Percentiles rank a stretch among this genome's conserved stretches.
phyloP scores from a whole-genome alignment of 2,329 filamentous ascomycete species.

The Akanthomyces dipterigenus region DNA sequence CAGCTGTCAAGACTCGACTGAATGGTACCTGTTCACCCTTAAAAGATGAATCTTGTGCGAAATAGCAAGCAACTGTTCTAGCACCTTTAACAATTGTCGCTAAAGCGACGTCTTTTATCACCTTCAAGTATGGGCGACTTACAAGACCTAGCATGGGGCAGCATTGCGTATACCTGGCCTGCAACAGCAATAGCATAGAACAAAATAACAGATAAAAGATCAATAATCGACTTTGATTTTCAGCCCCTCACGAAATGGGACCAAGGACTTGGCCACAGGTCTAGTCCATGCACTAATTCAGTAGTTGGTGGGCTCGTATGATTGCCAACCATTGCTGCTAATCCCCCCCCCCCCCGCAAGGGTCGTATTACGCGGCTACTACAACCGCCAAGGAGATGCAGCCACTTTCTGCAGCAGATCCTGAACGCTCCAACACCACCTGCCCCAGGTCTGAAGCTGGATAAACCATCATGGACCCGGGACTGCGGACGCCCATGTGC shows the following conservation, averaged over 20 bases:
- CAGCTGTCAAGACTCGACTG: too few species aligned
- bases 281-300: neutral
- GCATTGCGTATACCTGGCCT: too few species aligned
- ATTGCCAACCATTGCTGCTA: neutral
- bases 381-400: neutral
- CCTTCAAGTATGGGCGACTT: too few species aligned
- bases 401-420: neutral
- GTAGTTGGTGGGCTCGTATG: neutral
- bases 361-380: neutral
- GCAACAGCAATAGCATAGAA: neutral
- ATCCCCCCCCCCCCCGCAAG: neutral
- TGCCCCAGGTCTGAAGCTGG: neutral
- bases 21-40: too few species aligned
- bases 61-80: too few species aligned
- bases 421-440: neutral
- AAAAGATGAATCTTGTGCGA: too few species aligned
- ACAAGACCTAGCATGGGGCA: too few species aligned
- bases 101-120: too few species aligned
- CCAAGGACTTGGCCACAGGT: neutral
- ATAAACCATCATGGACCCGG: neutral
- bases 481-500: conserved; percentile 4
- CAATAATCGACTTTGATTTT: neutral
- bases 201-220: neutral
- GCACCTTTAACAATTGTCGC: too few species aligned
- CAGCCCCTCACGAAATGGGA: neutral